These are phyloP conservation scores for Aspergillus sojae DNA, from an alignment of 2,329 filamentous ascomycete species.

Conservation along the genomic window DNA sequence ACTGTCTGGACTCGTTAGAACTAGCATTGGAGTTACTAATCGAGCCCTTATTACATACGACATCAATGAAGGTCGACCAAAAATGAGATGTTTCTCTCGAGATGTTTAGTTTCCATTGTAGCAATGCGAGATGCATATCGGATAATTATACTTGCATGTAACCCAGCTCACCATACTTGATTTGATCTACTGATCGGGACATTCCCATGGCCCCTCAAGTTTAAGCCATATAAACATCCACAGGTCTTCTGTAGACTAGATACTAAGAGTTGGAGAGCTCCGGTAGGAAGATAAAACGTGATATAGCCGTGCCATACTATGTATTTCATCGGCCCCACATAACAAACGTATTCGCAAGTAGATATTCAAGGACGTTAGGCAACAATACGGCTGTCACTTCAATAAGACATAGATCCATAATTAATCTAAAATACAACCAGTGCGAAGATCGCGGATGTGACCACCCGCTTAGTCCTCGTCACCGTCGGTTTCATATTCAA, in stretches of 20 bases:
- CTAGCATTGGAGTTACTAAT: neutral
- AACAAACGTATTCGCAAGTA: constrained; percentile 4
- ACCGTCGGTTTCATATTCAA: constrained; percentile 49
- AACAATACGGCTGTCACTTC: constrained; percentile 14
- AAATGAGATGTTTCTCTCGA: neutral
- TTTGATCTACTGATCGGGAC: neutral
- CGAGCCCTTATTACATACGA: neutral
- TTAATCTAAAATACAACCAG: constrained; percentile 43
- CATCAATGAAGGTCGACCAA: neutral
- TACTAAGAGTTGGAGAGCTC: neutral
- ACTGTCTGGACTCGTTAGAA: neutral
- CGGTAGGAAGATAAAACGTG: neutral
- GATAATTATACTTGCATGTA: neutral
- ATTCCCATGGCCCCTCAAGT: neutral
- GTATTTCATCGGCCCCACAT: neutral
- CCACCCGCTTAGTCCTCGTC: constrained; percentile 26
- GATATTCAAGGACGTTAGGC: constrained; percentile 16
- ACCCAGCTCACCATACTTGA: neutral
- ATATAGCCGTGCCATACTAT: neutral
- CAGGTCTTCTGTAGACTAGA: neutral
- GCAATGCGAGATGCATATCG: neutral
- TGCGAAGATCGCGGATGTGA: constrained; percentile 11
- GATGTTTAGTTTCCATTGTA: neutral
- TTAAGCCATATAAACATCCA: neutral
- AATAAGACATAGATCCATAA: constrained; percentile 33